Conservation (phyloP, 208 protist species). For the Leishmania lainsoni region DNA sequence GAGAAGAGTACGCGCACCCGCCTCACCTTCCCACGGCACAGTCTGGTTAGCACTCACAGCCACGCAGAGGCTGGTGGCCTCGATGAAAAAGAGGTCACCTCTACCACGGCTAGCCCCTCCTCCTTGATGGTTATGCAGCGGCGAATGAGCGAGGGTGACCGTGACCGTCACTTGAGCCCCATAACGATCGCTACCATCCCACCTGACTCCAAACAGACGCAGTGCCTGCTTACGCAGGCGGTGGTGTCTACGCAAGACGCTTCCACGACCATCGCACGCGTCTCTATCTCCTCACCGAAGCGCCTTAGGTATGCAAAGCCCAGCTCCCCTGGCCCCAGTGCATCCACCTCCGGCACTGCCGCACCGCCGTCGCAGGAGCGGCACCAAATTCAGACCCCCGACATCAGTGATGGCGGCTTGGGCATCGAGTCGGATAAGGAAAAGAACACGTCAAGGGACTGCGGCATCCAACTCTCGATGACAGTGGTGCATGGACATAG, state of each 20-base stretch:
- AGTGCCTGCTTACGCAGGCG: background rate
- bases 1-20: background rate
- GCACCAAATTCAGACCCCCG: background rate
- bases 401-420: conserved; percentile 13
- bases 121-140: background rate
- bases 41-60: background rate
- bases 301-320: background rate
- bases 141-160: background rate
- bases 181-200: background rate
- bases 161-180: background rate
- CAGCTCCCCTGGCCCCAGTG: background rate
- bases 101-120: background rate
- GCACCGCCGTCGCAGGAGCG: background rate
- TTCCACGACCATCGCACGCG: background rate
- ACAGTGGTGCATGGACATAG: too few species aligned
- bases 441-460: background rate
- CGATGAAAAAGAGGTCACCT: background rate
- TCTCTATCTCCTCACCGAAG: background rate
- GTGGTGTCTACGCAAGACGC: background rate
- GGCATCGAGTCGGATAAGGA: conserved; percentile 16
- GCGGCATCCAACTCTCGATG: background rate
- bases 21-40: background rate
- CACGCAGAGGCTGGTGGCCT: background rate
- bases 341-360: background rate
- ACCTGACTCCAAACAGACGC: background rate